Evolutionary conservation across 306 rosid genomes (phyloP).

Genomic region (Fragaria ananassa): DNA sequence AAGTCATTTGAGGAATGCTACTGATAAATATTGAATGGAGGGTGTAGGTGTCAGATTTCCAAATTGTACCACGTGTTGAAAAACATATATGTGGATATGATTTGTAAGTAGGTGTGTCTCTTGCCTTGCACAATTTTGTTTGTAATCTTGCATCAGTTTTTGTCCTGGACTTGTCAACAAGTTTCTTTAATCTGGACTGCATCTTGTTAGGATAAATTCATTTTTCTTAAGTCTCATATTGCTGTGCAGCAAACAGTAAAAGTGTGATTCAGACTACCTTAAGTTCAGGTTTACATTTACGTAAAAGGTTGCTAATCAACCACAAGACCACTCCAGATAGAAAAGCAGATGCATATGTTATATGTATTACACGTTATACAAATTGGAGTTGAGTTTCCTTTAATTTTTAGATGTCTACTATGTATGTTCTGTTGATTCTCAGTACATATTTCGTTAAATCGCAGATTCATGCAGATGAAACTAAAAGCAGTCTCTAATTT

Average conservation of each 20-base stretch:
- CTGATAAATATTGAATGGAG: background rate
- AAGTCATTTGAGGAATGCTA: conserved; percentile 7
- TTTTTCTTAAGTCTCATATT: background rate
- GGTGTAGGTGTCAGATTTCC: background rate
- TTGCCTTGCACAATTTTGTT: background rate
- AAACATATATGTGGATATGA: background rate
- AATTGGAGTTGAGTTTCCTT: background rate
- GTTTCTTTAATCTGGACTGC: background rate
- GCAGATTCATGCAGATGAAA: conserved; percentile 94
- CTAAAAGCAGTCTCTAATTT: conserved; percentile 94
- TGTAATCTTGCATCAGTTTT: background rate
- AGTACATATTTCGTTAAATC: conserved; percentile 26
- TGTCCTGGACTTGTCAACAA: background rate
- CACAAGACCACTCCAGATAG: background rate
- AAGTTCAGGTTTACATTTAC: background rate
- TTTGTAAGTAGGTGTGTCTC: background rate
- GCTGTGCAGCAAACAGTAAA: background rate
- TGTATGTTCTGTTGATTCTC: conserved; percentile 19
- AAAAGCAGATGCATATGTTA: background rate
- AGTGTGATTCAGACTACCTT: background rate
- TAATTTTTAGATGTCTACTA: background rate
- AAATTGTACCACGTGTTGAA: background rate
- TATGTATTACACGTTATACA: background rate
- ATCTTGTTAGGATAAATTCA: background rate
- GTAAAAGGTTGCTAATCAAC: background rate